Conservation (phyloP, 2,329 filamentous ascomycete species). For the Sporothrix mexicana region DNA sequence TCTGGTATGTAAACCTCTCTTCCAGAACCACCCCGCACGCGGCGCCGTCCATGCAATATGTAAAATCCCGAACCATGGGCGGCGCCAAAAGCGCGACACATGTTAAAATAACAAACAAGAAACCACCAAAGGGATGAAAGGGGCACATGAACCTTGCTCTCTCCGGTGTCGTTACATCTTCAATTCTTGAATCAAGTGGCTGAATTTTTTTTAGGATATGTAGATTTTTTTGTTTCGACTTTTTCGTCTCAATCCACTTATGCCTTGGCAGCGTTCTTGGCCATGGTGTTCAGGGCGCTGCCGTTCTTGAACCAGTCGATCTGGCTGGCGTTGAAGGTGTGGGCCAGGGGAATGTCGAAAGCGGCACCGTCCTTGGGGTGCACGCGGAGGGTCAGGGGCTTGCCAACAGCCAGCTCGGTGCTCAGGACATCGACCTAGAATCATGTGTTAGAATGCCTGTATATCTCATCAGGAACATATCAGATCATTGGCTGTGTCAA, state of each 20-base stretch:
- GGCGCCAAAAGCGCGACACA: neutral
- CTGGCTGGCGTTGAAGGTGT: slow-evolving; percentile 98
- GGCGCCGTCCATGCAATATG: slow-evolving; percentile 10
- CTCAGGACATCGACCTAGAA: slow-evolving; percentile 75
- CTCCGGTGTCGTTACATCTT: slow-evolving; percentile 23
- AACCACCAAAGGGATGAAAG: neutral
- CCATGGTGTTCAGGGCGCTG: slow-evolving; percentile 97
- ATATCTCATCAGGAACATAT: neutral
- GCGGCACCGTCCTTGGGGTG: slow-evolving; percentile 85
- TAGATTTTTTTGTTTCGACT: slow-evolving; percentile 14
- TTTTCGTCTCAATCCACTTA: neutral
- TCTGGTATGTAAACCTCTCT: slow-evolving; percentile 26
- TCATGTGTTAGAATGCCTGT: slow-evolving; percentile 38
- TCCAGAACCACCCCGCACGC: neutral
- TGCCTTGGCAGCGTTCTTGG: slow-evolving; percentile 60
- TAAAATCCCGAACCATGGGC: slow-evolving; percentile 14
- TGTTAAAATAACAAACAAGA: slow-evolving; percentile 13
- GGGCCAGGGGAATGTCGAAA: slow-evolving; percentile 83
- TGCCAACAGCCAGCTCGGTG: slow-evolving; percentile 88
- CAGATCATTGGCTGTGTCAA: slow-evolving; percentile 27
- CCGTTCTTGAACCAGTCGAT: slow-evolving; percentile 99
- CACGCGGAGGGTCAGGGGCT: slow-evolving; percentile 89
- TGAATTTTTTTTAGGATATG: slow-evolving; percentile 15
- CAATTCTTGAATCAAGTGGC: neutral
- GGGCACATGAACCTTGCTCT: neutral